These are phyloP conservation scores for Candida sojae DNA, from an alignment of 1,139 yeast genomes.

Conservation along the genomic window DNA sequence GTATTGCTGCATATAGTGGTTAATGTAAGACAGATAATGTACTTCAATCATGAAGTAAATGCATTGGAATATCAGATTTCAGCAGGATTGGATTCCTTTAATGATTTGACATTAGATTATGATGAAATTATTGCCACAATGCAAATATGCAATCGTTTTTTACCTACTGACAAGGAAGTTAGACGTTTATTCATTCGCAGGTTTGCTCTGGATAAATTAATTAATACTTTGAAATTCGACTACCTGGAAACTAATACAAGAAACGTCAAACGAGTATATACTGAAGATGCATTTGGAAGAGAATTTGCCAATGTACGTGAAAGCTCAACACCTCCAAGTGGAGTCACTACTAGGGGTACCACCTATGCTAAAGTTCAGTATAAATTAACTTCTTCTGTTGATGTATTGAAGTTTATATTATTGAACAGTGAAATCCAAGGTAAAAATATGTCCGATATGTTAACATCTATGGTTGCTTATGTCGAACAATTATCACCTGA, in stretches of 20 bases:
- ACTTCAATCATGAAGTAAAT: not conserved
- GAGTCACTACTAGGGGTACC: not conserved
- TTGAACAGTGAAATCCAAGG: slow-evolving; percentile 4
- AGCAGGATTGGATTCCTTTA: slow-evolving; percentile 11
- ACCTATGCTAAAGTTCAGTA: slow-evolving; percentile 3
- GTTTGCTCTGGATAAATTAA: slow-evolving; percentile 7
- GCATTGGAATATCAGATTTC: slow-evolving; percentile 11
- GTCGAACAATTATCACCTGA: slow-evolving; percentile 8
- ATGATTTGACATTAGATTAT: slow-evolving; percentile 4
- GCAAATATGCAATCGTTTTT: not conserved
- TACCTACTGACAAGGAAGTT: not conserved
- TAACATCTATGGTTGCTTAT: slow-evolving; percentile 4
- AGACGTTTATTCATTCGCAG: not conserved
- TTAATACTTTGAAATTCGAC: slow-evolving; percentile 3
- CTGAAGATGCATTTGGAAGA: slow-evolving; percentile 8
- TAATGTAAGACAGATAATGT: not conserved
- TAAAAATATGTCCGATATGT: slow-evolving; percentile 5
- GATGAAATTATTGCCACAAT: slow-evolving; percentile 9
- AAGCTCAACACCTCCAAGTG: slow-evolving; percentile 8
- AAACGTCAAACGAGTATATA: slow-evolving; percentile 1
- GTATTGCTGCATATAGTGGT: slow-evolving; percentile 6
- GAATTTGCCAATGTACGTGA: slow-evolving; percentile 14
- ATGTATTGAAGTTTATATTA: slow-evolving; percentile 5
- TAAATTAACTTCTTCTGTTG: not conserved
- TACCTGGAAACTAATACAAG: not conserved